phyloP scores from a whole-genome alignment of 139 green algal species.

The Coelastrella sp. region DNA sequence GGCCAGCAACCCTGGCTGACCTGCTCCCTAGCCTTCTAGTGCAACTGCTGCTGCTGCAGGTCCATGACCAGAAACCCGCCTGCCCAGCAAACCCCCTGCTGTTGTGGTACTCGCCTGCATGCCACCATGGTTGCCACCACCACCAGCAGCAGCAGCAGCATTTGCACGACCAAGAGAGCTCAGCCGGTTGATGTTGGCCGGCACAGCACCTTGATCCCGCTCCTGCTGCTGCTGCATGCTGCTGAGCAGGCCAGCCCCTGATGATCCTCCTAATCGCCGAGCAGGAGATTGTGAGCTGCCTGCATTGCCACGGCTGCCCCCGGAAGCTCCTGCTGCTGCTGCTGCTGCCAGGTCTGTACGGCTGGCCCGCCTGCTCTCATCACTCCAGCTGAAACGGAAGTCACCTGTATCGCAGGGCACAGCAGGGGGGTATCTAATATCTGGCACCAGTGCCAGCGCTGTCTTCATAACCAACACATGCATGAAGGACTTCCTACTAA shows the following conservation, averaged over 20 bases:
- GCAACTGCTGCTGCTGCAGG: not conserved
- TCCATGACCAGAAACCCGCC: not conserved
- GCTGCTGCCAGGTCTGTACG: slow-evolving; percentile 36
- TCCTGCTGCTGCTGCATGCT: slow-evolving; percentile 12
- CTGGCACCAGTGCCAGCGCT: too few relatives aligned
- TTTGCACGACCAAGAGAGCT: not conserved
- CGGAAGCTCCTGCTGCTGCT: not conserved
- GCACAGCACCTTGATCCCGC: not conserved
- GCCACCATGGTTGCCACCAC: too few relatives aligned
- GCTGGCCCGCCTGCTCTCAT: slow-evolving; percentile 35
- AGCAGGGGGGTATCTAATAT: too few relatives aligned
- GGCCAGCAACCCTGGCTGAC: too few relatives aligned
- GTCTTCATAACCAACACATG: too few relatives aligned
- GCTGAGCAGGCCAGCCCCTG: slow-evolving; percentile 1
- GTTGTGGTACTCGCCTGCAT: too few relatives aligned
- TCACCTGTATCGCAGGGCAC: not conserved
- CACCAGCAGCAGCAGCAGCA: not conserved
- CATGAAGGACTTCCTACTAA: too few relatives aligned
- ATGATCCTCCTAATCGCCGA: not conserved
- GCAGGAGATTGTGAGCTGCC: not conserved
- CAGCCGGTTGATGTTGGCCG: not conserved
- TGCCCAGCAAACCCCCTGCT: not conserved
- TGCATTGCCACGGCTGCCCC: not conserved
- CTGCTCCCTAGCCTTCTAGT: too few relatives aligned
- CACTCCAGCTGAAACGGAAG: slow-evolving; percentile 36